A percentile compares a stretch with the other conserved stretches of the same genome.
Evolutionary conservation across 164 flowering plant genomes (phyloP).

Genomic region (Amborella trichopoda): DNA sequence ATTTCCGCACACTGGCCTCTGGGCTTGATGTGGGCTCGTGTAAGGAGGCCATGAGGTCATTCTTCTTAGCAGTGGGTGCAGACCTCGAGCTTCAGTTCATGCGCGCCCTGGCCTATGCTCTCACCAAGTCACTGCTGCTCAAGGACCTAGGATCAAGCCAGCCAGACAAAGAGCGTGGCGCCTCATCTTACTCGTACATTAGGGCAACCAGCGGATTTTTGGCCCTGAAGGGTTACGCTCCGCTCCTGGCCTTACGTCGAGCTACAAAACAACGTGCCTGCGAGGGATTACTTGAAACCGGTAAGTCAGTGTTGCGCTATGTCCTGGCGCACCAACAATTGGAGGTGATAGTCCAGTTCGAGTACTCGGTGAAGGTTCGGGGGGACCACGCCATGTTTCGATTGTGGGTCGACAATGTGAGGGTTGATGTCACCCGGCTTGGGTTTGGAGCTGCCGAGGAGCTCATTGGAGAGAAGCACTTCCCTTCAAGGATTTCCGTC

Average conservation of each 20-base stretch:
- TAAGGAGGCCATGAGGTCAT: constrained; percentile 29
- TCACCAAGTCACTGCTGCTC: constrained; percentile 49
- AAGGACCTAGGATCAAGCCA: constrained; percentile 30
- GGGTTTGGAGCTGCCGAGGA: constrained; percentile 34
- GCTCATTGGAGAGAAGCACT: constrained; percentile 39
- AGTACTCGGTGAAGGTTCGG: constrained; percentile 36
- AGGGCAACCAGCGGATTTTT: constrained; percentile 62
- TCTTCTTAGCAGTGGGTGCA: constrained; percentile 47
- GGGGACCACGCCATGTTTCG: constrained; percentile 40
- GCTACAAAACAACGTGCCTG: constrained; percentile 6
- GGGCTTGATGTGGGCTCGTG: constrained; percentile 24
- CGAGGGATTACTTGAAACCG: constrained; percentile 26
- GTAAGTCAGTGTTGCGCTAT: constrained; percentile 52
- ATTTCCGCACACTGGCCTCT: constrained; percentile 44
- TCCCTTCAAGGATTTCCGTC: constrained; percentile 47
- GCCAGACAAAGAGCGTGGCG: constrained; percentile 7
- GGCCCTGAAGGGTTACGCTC: constrained; percentile 60
- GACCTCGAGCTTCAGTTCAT: constrained; percentile 68
- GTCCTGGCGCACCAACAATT: constrained; percentile 80
- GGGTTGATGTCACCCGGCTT: constrained; percentile 57
- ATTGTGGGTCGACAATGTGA: constrained; percentile 61
- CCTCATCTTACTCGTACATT: constrained; percentile 39
- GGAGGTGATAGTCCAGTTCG: constrained; percentile 64
- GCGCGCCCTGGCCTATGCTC: constrained; percentile 67
- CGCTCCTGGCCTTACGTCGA: constrained; percentile 40